These are phyloP conservation scores for Penicillium argentinense DNA, from an alignment of 495 filamentous ascomycete genomes.

Conservation along the genomic window DNA sequence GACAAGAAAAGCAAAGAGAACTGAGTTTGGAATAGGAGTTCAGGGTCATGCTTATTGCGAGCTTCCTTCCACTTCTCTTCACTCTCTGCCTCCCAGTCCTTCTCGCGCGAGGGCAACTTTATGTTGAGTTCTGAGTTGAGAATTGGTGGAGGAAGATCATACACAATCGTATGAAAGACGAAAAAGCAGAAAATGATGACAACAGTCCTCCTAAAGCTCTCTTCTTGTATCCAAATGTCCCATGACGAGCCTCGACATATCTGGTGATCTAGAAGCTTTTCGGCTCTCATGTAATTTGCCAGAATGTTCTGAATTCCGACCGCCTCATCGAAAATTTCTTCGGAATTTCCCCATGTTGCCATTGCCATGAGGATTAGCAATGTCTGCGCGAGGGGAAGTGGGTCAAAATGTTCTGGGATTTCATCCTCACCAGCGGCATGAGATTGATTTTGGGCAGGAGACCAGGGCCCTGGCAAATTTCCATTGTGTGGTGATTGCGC, in stretches of 20 bases:
- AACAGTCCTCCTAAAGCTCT: constrained; percentile 28
- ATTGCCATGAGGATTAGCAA: constrained; percentile 26
- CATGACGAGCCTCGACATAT: constrained; percentile 11
- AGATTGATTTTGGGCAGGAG: background rate
- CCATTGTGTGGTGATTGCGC: background rate
- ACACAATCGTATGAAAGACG: constrained; percentile 34
- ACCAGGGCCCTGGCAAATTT: too few species aligned
- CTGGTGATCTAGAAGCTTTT: constrained; percentile 6
- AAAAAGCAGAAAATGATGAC: constrained; percentile 30
- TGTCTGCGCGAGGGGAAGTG: constrained; percentile 19
- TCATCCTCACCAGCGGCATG: background rate
- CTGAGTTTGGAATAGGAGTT: background rate
- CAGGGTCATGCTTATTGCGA: background rate
- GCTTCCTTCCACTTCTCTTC: constrained; percentile 24
- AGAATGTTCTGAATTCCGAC: constrained; percentile 22
- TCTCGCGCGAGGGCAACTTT: background rate
- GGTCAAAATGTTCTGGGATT: constrained; percentile 1
- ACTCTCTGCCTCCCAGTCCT: background rate
- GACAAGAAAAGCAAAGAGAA: background rate
- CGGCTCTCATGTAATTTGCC: constrained; percentile 13
- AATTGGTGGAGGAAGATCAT: constrained; percentile 33
- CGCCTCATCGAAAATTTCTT: constrained; percentile 18
- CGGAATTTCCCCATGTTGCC: constrained; percentile 27
- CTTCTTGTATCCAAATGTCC: constrained; percentile 23
- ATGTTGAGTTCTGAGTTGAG: constrained; percentile 24